Evolutionary conservation across 2,329 filamentous ascomycete species (phyloP), one percentile per base, ranked within the genome.

Genomic region (Trichoderma simmonsii): DNA sequence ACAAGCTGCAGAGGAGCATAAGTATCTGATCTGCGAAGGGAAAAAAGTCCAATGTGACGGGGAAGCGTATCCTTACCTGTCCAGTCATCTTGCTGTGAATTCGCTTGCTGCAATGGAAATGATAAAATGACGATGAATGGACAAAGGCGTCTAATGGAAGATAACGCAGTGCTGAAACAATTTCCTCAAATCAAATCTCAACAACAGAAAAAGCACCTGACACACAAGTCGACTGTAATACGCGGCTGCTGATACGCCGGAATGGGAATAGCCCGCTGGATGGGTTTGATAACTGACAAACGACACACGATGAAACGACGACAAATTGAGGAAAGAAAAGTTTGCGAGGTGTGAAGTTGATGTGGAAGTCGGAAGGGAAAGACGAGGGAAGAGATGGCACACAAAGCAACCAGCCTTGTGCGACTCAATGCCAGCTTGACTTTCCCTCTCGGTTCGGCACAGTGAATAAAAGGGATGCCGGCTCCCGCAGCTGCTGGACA

Each of bases 1-100:
- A 79, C 74, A 24, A 77, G 75, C 79, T 83, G 62, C n/a, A n/a
- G n/a, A 54, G 18, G 21, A 51, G n/a, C 14, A 24, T 63, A 3
- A 61, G 7, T 21, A 51, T 15, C 51, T n/a, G 6, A 24, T 21
- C 51, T 36, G 24, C 48, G 9, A 21, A 54, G 18, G 15, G 39
- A 43, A 43, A 39, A 43, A 43, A 43, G 7, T 43, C n/a, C 15
- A 24, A 36, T 30, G 30, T 12, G 30, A 51, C 6, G 30, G 28
- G 6, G n/a, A 11, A 54, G 18, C 11, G 32, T 70, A 15, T 59
- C 39, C 71, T 72, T 66, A 72, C 71, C 59, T 68, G 71, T 30
- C 64, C 64, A 48, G 34, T 30, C 71, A 72, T 72, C 56, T 59
- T 72, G 64, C 64, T 32, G 51, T 54, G 30, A n/a, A 11, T 30